Base-by-base conservation (phyloP, 768 basidiomycete genomes). In the Russula griseocarnosa region DNA sequence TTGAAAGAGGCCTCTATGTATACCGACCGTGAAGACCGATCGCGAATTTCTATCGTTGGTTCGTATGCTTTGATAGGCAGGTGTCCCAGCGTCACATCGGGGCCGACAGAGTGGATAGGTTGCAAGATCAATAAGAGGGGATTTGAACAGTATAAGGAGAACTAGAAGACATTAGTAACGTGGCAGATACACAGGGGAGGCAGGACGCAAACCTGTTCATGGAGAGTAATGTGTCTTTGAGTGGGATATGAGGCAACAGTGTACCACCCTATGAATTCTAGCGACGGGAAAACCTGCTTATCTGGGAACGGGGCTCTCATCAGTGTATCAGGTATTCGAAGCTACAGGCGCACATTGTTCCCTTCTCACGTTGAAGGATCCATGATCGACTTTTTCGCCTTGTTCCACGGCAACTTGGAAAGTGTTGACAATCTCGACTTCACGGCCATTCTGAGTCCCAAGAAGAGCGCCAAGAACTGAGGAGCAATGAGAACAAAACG, bases 231-330 rank as follows among this genome's bases (percentile, higher is more conserved):
- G 70, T 98, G 94, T 22, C 78, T 78, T n/a, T 82, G 70, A 1
- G 86, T 86, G 0, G 93, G 93, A 13, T 79, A 77, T n/a, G 81
- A 73, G 18, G 92, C 87, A 50, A 95, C 86, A 0, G 90, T 91
- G 75, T 99, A 99, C 97, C 97, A 99, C 9, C 97, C 97, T 56
- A 99, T 90, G 71, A 99, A 88, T 72, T 98, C 97, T 38, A 98
- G 81, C 0, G 94, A 94, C 13, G 97, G 97, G 74, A 99, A 98
- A 24, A 98, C 96, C 76, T 97, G 94, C 75, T 96, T 96, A 81
- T 94, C 96, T 98, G 74, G 50, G 56, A 58, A 18, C 3, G 22
- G 18, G 18, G 40, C 38, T 42, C 28, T 40, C 20, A 61, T 60
- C 16, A 34, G 7, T 26, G 34, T 8, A 8, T 11, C 24, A 38